Evolutionary conservation across 805 yeast genomes (phyloP), one percentile per base, ranked within the genome.

Genomic region (Huiozyma naganishii): DNA sequence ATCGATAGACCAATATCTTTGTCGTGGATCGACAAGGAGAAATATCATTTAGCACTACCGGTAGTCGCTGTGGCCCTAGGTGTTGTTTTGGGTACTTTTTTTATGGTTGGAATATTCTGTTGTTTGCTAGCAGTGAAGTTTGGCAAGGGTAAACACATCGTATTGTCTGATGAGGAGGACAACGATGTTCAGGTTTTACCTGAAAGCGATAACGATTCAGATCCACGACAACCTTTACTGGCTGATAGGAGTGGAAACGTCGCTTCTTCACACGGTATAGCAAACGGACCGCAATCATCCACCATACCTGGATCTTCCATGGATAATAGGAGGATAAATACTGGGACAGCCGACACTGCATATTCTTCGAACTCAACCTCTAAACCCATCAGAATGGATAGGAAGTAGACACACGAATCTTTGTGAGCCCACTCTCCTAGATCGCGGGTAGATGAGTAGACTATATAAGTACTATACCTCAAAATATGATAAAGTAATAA

Each of bases 31-130:
- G 71, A 72, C 30, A 57, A 55, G n/a, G 66, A 61, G 55, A 70
- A 17, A 71, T 65, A 78, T 38, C 82, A 74, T 46, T 60, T 83
- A 27, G 80, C 74, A 47, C 62, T 84, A 33, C 88, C 92, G 6
- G 70, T 77, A 42, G 70, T 80, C 13, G 84, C 90, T 10, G 64
- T 83, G 30, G 79, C 79, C 0, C 60, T 83, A 28, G 95, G 92
- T 6, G 65, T 81, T 4, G 61, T 82, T 1, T 53, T 80, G 7
- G 90, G 90, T 0, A 68, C 79, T 29, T 50, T 80, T 11, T 45
- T 49, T 17, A 41, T 54, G 4, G 37, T 49, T 23, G 43, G 50
- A 5, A 33, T 54, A 9, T 32, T 53, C 9, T 45, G 50, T 12
- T 50, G 55, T 30, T 28, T 52, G 4, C 32, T 53, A 9, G 39